Percentiles rank a stretch among this genome's conserved stretches.
phyloP scores from a whole-genome alignment of 164 flowering plant species.

The Aristolochia contorta region DNA sequence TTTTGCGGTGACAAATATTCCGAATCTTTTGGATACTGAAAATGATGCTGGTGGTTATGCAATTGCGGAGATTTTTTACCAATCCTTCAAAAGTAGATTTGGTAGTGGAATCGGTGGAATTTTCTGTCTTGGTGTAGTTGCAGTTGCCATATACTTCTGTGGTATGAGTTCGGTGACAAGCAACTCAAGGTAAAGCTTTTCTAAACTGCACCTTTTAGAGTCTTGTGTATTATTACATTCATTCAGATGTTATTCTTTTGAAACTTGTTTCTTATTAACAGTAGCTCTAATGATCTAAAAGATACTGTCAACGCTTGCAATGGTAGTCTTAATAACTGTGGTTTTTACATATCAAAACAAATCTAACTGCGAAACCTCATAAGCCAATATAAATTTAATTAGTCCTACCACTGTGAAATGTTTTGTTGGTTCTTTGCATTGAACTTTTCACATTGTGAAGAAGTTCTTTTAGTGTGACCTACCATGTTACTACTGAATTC shows the following conservation, averaged over 20 bases:
- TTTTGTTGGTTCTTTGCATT: too few species aligned
- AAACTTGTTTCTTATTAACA: too few species aligned
- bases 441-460: too few species aligned
- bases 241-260: neutral
- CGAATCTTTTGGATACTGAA: conserved; percentile 46
- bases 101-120: conserved; percentile 91
- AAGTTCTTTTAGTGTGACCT: too few species aligned
- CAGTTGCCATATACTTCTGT: conserved; percentile 85
- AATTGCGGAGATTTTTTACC: conserved; percentile 79
- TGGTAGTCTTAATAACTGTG: too few species aligned
- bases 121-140: conserved; percentile 71
- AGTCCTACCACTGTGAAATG: too few species aligned
- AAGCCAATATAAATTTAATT: too few species aligned
- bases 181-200: conserved; percentile 66
- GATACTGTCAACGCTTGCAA: too few species aligned
- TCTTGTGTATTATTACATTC: neutral
- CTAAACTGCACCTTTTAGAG: neutral
- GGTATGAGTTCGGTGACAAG: conserved; percentile 54
- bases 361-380: too few species aligned
- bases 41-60: conserved; percentile 96
- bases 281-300: too few species aligned
- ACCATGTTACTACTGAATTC: too few species aligned
- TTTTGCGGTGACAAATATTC: conserved; percentile 75
- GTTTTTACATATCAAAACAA: too few species aligned
- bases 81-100: conserved; percentile 69